Evolutionary conservation across 2,329 filamentous ascomycete genomes (phyloP), one percentile per base, ranked within the genome.

Genomic region (Nothopassalora personata): DNA sequence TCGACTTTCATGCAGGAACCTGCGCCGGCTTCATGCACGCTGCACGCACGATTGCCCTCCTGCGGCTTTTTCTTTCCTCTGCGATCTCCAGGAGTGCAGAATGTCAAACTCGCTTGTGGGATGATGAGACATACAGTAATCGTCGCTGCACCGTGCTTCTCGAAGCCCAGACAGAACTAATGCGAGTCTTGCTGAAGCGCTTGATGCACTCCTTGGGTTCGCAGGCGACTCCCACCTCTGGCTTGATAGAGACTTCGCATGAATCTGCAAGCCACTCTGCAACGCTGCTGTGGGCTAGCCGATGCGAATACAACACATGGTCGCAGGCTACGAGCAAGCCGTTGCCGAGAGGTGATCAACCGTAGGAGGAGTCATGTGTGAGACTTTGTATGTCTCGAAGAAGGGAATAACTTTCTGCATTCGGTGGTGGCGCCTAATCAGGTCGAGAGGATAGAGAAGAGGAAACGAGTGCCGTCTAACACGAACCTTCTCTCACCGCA

Each of bases 31-130:
- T 31, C 49, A 28, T 51, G 49, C 49, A 51, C 13, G 23, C 46
- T 51, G 30, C 49, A 51, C 34, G 49, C 49, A 34, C 30, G 19
- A 34, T 10, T 33, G 30, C 39, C 4, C 34, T 9, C 47, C 23
- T 8, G 31, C 31, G 31, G 2, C 31, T 11, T 30, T 34, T n/a
- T 11, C 13, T 31, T 8, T 13, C 3, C 27, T 31, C 49, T 34
- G 30, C 27, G 27, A 51, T 34, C 28, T 51, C 49, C 27, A 51
- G 49, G 49, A 51, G 49, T 51, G 49, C 49, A 51, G 49, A 33
- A 31, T 10, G 11, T 51, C 49, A 34, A 34, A 51, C 49, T n/a
- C 11, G 30, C 30, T 15, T 15, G 23, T 19, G 15, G 10, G 27
- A 6, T 43, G 8, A 15, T 43, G 15, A 4, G 8, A 43, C 15